Percentiles rank a stretch among this genome's conserved stretches.
Conservation (phyloP, 345 rosid species). For the Dovyalis caffra region DNA sequence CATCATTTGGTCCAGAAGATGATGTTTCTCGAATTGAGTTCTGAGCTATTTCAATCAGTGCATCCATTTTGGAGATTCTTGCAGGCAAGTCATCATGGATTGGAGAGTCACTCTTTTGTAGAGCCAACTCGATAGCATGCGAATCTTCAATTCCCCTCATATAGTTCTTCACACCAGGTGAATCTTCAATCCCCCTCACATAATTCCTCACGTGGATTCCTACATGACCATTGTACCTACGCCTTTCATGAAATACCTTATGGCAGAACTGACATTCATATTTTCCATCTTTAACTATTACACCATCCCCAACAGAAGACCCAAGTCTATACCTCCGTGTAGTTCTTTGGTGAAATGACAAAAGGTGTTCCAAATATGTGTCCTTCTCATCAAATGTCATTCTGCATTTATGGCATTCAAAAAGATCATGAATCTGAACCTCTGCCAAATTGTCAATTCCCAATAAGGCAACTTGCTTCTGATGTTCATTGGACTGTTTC, state of each 20-base stretch:
- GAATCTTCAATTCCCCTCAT: constrained; percentile 60
- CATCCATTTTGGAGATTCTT: constrained; percentile 77
- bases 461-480: constrained; percentile 33
- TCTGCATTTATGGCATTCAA: constrained; percentile 70
- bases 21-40: constrained; percentile 57
- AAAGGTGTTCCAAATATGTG: constrained; percentile 63
- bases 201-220: constrained; percentile 73
- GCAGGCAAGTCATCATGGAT: constrained; percentile 38
- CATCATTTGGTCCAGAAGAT: constrained; percentile 26
- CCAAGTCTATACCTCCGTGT: constrained; percentile 65
- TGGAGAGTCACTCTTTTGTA: constrained; percentile 36
- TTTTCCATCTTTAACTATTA: constrained; percentile 68
- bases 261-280: constrained; percentile 83
- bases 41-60: constrained; percentile 81
- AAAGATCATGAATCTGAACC: constrained; percentile 56
- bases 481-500: constrained; percentile 24
- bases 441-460: constrained; percentile 55
- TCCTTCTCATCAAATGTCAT: constrained; percentile 63
- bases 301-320: constrained; percentile 76
- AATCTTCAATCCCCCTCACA: constrained; percentile 58
- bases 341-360: constrained; percentile 63
- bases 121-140: constrained; percentile 15
- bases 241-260: constrained; percentile 70
- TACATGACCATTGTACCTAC: constrained; percentile 65
- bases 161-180: constrained; percentile 60